Conservation (phyloP, 2,329 filamentous ascomycete species). For the Phyllachora maydis region DNA sequence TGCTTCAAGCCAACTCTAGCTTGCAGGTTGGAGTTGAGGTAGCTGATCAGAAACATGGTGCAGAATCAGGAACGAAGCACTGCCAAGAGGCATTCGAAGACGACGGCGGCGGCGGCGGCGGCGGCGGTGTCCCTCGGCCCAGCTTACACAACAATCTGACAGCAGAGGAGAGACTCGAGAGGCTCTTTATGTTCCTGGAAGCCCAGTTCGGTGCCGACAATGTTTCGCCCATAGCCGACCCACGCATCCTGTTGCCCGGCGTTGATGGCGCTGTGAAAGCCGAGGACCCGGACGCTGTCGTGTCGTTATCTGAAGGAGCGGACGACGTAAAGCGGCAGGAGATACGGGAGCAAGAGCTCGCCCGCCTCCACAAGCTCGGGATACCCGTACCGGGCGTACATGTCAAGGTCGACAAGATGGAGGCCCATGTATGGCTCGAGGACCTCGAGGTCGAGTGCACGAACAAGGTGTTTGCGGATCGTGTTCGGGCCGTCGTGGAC, state of each 20-base stretch:
- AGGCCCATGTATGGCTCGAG: slow-evolving; percentile 83
- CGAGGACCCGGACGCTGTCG: slow-evolving; percentile 14
- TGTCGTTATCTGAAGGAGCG: slow-evolving; percentile 12
- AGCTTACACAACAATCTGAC: no score
- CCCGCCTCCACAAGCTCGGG: slow-evolving; percentile 60
- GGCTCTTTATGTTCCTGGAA: slow-evolving; percentile 90
- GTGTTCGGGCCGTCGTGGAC: slow-evolving; percentile 78
- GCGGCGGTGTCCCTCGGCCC: no score
- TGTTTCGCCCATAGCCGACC: slow-evolving; percentile 50
- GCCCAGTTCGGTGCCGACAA: slow-evolving; percentile 81
- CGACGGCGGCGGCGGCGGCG: no score
- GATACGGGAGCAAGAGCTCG: slow-evolving; percentile 46
- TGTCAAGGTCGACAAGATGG: slow-evolving; percentile 72
- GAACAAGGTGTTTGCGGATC: slow-evolving; percentile 59
- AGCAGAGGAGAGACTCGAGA: slow-evolving; percentile 57
- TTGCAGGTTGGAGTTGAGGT: no score
- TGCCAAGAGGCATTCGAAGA: no score
- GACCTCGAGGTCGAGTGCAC: slow-evolving; percentile 73
- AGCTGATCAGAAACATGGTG: no score
- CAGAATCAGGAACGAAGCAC: no score
- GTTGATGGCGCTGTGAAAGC: slow-evolving; percentile 12
- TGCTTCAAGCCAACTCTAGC: no score
- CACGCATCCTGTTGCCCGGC: slow-evolving; percentile 6
- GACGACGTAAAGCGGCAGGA: slow-evolving; percentile 25
- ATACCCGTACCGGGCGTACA: slow-evolving; percentile 80